Base-by-base conservation (phyloP, 2,329 filamentous ascomycete genomes). In the Plectosphaerella sp. region DNA sequence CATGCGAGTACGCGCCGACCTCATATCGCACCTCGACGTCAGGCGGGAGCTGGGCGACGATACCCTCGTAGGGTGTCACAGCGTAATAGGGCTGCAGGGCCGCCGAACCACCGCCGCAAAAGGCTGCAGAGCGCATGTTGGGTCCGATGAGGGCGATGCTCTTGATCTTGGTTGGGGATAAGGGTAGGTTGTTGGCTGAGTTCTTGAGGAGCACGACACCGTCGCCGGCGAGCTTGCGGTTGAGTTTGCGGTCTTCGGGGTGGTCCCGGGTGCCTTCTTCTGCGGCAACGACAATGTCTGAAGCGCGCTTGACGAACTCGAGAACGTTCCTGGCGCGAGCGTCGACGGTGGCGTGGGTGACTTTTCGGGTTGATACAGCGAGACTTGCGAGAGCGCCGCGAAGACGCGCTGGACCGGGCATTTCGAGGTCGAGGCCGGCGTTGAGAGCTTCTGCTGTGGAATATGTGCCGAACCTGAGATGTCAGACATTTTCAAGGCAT, bases 151-250 rank as follows among this genome's bases (percentile, higher is more conserved):
- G 37, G 0, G 35, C 54, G 3, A 57, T 51, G 2, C 11, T 36
- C 58, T 81, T 84, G 59, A 80, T 83, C 33, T 80, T 72, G 2
- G 80, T 83, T 20, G 77, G 77, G 16, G 37, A 16, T 2, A 87
- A 66, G 0, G 88, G 88, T 1, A 92, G 71, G 0, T 86, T 64
- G 8, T 72, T 72, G 33, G 77, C 76, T 12, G 89, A 79, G 57
- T 92, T 92, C 69, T 91, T 90, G 45, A 91, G 70, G n/a, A 91
- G 72, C 1, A 91, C 87, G 9, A 89, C 83, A 9, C 37, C n/a
- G 15, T 39, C 3, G 83, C 83, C 79, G 15, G 84, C 87, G 33
- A 88, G 74, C 51, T 78, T 75, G 14, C 88, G 77, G 15, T 90
- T 78, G 46, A 91, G 72, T 8, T 75, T 77, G 5, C 83, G 78